phyloP scores from a whole-genome alignment of 1,139 yeast species.

The Yamadazyma diddensiae region DNA sequence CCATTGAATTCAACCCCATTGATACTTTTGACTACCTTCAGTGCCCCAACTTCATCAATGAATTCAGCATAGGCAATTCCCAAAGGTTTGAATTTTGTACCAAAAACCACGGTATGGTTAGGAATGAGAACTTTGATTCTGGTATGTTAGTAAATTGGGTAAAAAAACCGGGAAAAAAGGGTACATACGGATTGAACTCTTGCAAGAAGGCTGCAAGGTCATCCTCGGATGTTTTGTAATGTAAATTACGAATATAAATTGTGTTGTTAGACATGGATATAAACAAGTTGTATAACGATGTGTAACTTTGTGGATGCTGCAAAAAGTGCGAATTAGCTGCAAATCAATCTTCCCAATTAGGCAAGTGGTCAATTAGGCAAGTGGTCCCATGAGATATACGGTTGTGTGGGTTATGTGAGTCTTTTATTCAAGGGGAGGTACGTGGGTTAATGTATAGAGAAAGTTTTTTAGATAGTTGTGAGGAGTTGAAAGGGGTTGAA shows the following conservation, averaged over 20 bases:
- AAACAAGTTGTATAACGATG: not conserved
- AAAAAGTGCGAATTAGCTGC: conserved; percentile 1
- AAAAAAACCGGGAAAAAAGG: conserved; percentile 1
- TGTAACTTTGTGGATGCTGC: conserved; percentile 2
- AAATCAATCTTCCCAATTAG: no score
- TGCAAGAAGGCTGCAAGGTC: conserved; percentile 36
- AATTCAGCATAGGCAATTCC: conserved; percentile 71
- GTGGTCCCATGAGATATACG: no score
- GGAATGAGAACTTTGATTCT: conserved; percentile 51
- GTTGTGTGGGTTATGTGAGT: no score
- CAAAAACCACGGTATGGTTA: conserved; percentile 49
- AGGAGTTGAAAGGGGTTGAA: no score
- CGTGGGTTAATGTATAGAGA: no score
- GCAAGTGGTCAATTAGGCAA: no score
- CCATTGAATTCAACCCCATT: conserved; percentile 40
- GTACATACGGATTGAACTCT: conserved; percentile 18
- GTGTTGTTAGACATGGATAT: conserved; percentile 4
- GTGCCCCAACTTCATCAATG: conserved; percentile 46
- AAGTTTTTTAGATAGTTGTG: no score
- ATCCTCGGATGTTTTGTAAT: conserved; percentile 42
- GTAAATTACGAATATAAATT: conserved; percentile 35
- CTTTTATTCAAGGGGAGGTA: no score
- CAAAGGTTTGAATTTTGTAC: conserved; percentile 42
- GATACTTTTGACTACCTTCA: conserved; percentile 39
- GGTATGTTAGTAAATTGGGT: conserved; percentile 2